phyloP scores from a whole-genome alignment of 2,329 filamentous ascomycete species.

The Nothophoma quercina region DNA sequence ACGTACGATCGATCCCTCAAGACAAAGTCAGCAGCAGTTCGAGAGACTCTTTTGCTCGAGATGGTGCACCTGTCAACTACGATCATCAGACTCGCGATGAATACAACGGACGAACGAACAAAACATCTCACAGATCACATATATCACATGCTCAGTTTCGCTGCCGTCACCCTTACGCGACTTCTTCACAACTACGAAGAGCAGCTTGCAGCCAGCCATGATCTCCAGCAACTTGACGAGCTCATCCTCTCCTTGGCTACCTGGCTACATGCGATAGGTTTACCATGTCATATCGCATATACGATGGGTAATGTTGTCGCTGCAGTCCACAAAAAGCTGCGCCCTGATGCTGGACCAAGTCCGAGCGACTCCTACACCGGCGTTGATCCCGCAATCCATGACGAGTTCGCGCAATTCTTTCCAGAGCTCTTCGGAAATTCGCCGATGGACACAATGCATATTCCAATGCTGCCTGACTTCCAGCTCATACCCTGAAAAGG shows the following conservation, averaged over 20 bases:
- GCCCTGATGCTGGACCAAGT: too few species aligned
- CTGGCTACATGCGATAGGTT: background rate
- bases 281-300: background rate
- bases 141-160: slow-evolving; percentile 58
- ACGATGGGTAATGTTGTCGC: background rate
- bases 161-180: slow-evolving; percentile 48
- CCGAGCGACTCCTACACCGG: background rate
- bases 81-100: slow-evolving; percentile 33
- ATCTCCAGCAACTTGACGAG: background rate
- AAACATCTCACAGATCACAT: slow-evolving; percentile 57
- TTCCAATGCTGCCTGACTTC: background rate
- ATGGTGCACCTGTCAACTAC: slow-evolving; percentile 53
- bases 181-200: slow-evolving; percentile 1
- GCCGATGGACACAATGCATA: background rate
- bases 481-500: background rate
- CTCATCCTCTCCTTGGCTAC: background rate
- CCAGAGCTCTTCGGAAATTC: background rate
- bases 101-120: slow-evolving; percentile 54
- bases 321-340: background rate
- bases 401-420: background rate
- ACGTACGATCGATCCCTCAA: slow-evolving; percentile 53
- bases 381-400: background rate
- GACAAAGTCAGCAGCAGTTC: slow-evolving; percentile 41
- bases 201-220: background rate
- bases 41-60: slow-evolving; percentile 49